Evolutionary conservation across 352 stramenopile species (phyloP).

Genomic region (Globisporangium solare): DNA sequence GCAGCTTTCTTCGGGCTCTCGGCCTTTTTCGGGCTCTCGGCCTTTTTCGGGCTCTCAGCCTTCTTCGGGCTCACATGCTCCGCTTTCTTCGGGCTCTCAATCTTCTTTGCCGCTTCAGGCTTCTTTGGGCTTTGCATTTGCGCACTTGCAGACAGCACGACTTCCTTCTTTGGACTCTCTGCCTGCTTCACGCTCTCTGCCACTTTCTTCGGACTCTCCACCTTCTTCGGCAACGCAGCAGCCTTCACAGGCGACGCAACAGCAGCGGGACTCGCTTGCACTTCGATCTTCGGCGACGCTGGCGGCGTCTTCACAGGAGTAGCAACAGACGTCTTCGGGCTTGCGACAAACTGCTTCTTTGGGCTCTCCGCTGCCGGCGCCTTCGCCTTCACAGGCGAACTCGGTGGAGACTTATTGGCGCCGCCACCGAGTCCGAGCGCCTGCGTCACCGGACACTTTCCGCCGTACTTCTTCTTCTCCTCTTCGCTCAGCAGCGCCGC

Average conservation of each 20-base stretch:
- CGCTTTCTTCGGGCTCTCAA: constrained; percentile 11
- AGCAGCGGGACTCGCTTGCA: not conserved
- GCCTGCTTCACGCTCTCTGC: not conserved
- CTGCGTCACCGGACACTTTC: constrained; percentile 36
- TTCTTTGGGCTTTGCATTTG: constrained; percentile 14
- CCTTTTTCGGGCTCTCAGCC: too few relatives aligned
- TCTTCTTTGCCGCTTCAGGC: constrained; percentile 6
- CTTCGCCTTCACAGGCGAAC: constrained; percentile 14
- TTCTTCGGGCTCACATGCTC: constrained; percentile 4
- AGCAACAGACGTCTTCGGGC: constrained; percentile 9
- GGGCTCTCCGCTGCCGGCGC: not conserved
- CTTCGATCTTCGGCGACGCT: constrained; percentile 14
- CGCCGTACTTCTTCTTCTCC: constrained; percentile 31
- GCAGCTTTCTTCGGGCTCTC: constrained; percentile 7
- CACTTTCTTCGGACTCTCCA: constrained; percentile 10
- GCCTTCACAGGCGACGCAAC: constrained; percentile 13
- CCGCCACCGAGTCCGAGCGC: constrained; percentile 17
- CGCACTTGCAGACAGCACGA: not conserved
- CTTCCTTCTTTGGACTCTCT: constrained; percentile 8
- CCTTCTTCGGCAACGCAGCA: too few relatives aligned
- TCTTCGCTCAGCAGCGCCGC: constrained; percentile 23
- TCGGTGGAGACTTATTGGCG: not conserved
- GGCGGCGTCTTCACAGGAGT: constrained; percentile 2
- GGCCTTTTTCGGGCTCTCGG: too few relatives aligned
- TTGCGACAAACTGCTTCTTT: not conserved